A percentile compares a stretch with the other conserved stretches of the same genome.
Conservation (phyloP, 495 filamentous ascomycete genomes). For the Parathielavia appendiculata region DNA sequence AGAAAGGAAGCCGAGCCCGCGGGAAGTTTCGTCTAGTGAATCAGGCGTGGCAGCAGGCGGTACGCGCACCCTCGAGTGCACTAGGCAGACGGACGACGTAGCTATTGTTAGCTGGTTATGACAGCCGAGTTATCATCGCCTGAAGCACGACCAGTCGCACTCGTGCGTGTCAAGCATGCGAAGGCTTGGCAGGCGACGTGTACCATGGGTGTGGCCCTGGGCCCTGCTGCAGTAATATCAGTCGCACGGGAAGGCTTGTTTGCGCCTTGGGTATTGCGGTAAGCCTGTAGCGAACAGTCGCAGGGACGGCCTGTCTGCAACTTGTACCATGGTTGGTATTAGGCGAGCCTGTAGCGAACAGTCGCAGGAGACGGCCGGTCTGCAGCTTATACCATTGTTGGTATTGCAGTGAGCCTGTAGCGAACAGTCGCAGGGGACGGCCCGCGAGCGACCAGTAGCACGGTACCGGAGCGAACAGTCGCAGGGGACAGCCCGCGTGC, state of each 20-base stretch:
- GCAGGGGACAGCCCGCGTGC: too few species aligned
- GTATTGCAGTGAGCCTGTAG: constrained; percentile 1
- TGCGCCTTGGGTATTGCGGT: constrained; percentile 5
- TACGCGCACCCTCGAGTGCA: too few species aligned
- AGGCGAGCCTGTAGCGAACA: too few species aligned
- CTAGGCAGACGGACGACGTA: not conserved
- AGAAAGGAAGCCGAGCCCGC: too few species aligned
- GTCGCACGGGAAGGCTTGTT: constrained; percentile 6
- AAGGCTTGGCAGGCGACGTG: not conserved
- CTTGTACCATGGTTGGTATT: too few species aligned
- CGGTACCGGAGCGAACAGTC: too few species aligned
- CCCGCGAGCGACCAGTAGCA: not conserved
- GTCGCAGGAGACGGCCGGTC: too few species aligned
- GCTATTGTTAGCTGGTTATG: too few species aligned
- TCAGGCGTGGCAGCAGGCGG: too few species aligned
- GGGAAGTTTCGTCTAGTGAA: too few species aligned
- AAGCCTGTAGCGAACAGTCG: constrained; percentile 3
- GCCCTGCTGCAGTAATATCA: constrained; percentile 5
- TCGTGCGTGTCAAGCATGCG: constrained; percentile 4
- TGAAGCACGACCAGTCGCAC: constrained; percentile 11
- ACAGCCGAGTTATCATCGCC: constrained; percentile 1
- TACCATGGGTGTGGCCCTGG: not conserved
- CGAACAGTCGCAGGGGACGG: constrained; percentile 8
- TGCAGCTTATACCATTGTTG: too few species aligned
- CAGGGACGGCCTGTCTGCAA: constrained; percentile 7